Evolutionary conservation across 1,284 basidiomycete genomes (phyloP), one percentile per base, ranked within the genome.

Genomic region (Anthracocystis setariae): DNA sequence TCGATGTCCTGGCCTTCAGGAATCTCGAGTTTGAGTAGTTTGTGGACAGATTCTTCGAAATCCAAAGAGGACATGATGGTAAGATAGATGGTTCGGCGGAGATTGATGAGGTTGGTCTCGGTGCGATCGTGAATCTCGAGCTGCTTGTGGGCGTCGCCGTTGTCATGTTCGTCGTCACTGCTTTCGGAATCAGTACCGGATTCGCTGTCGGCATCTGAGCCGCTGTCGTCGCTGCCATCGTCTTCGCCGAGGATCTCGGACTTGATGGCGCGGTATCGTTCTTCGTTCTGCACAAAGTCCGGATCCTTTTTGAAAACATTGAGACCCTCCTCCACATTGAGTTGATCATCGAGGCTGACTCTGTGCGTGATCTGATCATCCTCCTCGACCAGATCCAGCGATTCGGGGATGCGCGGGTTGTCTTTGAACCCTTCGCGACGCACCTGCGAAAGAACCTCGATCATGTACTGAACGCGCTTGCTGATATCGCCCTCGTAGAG

Each of bases 341-440:
- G 84, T 82, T 97, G 91, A 78, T 95, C 94, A 82, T 98, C 94
- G 46, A 98, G 84, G 60, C 90, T 89, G 63, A 98, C 89, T 73
- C 92, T 88, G 84, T 98, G 96, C 0, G 94, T 98, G 60, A 98
- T 95, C 80, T 92, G 94, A 46, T 83, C 81, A 25, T 98, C 95
- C 80, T 98, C 95, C 78, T 98, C 93, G 0, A 99, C 96, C 29
- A 99, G 85, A 82, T 99, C 96, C 78, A 99, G 84, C 0, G 93
- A 93, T 80, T 98, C 94, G 1, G 92, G 90, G 44, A 98, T 85
- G 68, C 92, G 89, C 20, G 94, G 94, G 83, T 99, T 97, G 83
- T 98, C 95, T 86, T 97, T 97, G 87, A 93, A 98, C 84, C 92
- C 93, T 86, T 99, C 96, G 85, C 96, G 95, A 72, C 95, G 88